Base-by-base conservation (phyloP, 2,329 filamentous ascomycete species). In the Trichophyton equinum region DNA sequence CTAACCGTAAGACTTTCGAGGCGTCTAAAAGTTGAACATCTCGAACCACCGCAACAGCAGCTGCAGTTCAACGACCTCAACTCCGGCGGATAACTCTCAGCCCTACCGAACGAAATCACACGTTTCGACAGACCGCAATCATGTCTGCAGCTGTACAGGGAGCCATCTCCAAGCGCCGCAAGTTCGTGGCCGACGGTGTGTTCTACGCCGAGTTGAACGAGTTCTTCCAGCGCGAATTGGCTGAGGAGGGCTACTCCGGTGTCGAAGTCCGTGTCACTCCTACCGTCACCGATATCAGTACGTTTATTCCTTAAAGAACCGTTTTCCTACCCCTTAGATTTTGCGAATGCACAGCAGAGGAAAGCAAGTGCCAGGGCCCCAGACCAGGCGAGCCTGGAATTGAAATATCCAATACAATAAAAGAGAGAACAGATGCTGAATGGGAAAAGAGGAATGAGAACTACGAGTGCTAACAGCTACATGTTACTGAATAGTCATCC, bases 161-260 rank as follows among this genome's bases (percentile, higher is more conserved):
- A 73, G 76, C 76, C 71, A 78, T 79, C 69, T 79, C 77, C 66
- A 79, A 79, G 75, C 76, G 76, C 68, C 73, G 77, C 69, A 77
- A 92, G 86, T 92, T 91, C 83, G 87, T 92, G 77, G 89, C 88
- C 72, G 94, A 99, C 81, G 94, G 94, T 87, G 94, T 99, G 76
- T 99, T 99, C 89, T 99, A 96, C 82, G 94, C 94, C 84, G 94
- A 99, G 83, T 84, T 99, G 81, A 99, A 99, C 88, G 94, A 99
- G 84, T 99, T 99, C 88, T 99, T 99, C 90, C 94, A 97, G 86
- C 92, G 94, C 80, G 94, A 99, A 83, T 85, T 99, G 78, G 94
- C 94, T 77, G 94, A 99, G 87, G 95, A 99, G 84, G 94, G 94
- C 74, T 99, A 99, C 87, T 99, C 94, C 62, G 94, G 94, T 78